A percentile compares a stretch with the other conserved stretches of the same genome.
Conservation (phyloP, 176 grass and related monocot species). For the Secale cereale region DNA sequence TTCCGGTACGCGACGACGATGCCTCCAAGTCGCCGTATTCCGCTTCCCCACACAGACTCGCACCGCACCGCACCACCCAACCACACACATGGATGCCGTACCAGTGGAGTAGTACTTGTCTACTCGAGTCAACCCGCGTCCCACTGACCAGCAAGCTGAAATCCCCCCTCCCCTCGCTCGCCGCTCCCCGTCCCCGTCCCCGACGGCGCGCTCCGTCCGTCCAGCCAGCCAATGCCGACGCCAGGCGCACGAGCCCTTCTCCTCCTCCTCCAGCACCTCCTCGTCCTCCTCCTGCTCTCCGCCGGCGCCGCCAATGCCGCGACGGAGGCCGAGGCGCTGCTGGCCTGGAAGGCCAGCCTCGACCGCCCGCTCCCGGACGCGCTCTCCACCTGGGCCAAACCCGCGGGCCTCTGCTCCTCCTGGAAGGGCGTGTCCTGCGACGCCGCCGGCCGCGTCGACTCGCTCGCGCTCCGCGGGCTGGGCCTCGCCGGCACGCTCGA, state of each 20-base stretch:
- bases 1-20: background rate
- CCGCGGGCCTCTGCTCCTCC: conserved; percentile 29
- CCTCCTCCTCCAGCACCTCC: background rate
- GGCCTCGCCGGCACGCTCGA: conserved; percentile 37
- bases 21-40: background rate
- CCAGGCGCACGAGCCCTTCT: background rate
- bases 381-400: conserved; percentile 44
- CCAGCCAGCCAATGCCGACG: conserved; percentile 26
- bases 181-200: background rate
- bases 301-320: conserved; percentile 7
- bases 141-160: conserved; percentile 9
- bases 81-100: background rate
- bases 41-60: background rate
- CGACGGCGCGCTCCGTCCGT: background rate
- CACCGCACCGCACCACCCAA: background rate
- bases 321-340: conserved; percentile 39
- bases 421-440: conserved; percentile 56
- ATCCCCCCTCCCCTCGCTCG: background rate
- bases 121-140: background rate
- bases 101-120: no score
- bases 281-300: background rate
- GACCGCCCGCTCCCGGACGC: background rate
- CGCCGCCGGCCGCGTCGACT: conserved; percentile 13
- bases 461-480: conserved; percentile 20
- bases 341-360: conserved; percentile 61